Evolutionary conservation across 768 basidiomycete species (phyloP).

Genomic region (Auriscalpium orientale): DNA sequence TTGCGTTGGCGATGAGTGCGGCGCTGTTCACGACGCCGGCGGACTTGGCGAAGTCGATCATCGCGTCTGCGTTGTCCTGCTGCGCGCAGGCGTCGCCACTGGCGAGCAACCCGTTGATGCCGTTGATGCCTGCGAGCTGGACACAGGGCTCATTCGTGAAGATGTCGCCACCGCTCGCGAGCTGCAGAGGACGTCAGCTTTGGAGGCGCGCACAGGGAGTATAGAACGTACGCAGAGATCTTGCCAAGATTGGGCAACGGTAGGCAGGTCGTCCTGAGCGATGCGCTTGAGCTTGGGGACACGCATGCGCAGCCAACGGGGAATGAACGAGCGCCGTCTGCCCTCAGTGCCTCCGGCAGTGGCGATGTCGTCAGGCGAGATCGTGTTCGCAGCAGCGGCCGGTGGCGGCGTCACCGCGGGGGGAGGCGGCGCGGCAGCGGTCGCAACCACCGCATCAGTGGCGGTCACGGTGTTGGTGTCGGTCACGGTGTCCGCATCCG

Average conservation of each 20-base stretch:
- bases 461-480: neutral
- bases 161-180: constrained; percentile 34
- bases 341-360: constrained; percentile 1
- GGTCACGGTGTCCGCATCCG: neutral
- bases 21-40: constrained; percentile 31
- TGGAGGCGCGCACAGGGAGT: neutral
- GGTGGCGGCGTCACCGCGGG: no score
- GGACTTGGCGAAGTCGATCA: constrained; percentile 45
- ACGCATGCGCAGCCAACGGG: neutral
- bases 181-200: neutral
- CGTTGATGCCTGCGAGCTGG: constrained; percentile 31
- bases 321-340: constrained; percentile 9
- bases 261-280: constrained; percentile 28
- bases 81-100: constrained; percentile 41
- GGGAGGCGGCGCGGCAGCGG: no score
- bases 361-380: neutral
- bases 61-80: constrained; percentile 40
- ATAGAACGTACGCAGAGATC: constrained; percentile 28
- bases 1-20: constrained; percentile 34
- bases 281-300: constrained; percentile 16
- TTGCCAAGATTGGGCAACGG: constrained; percentile 36
- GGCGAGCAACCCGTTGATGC: constrained; percentile 37
- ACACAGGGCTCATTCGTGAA: constrained; percentile 35
- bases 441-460: no score
- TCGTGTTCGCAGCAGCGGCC: no score